phyloP scores from a whole-genome alignment of 2,329 filamentous ascomycete species.

The Cladophialophora yegresii region DNA sequence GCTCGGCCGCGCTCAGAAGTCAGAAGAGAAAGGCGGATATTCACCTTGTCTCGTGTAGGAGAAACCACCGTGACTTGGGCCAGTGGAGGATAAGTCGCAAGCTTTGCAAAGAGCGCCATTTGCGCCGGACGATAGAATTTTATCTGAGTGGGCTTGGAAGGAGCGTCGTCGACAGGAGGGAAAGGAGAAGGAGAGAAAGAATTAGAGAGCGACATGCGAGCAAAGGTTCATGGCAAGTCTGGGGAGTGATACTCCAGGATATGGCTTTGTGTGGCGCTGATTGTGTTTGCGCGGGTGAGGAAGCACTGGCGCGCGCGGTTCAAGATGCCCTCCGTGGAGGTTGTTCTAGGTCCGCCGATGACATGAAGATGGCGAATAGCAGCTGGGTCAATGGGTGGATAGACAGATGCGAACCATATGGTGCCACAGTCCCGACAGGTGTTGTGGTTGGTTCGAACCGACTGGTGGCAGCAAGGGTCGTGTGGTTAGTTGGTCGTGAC shows the following conservation, averaged over 20 bases:
- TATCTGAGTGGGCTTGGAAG: slow-evolving; percentile 38
- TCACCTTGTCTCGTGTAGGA: slow-evolving; percentile 44
- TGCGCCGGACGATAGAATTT: slow-evolving; percentile 45
- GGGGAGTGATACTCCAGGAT: slow-evolving; percentile 9
- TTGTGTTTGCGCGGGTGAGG: slow-evolving; percentile 6
- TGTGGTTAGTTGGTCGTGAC: background rate
- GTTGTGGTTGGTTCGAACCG: slow-evolving; percentile 14
- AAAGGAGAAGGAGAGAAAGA: slow-evolving; percentile 22
- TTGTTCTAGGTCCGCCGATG: slow-evolving; percentile 12
- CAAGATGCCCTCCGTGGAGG: slow-evolving; percentile 1
- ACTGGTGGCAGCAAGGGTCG: background rate
- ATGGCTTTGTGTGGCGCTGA: slow-evolving; percentile 5
- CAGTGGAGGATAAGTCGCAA: slow-evolving; percentile 69
- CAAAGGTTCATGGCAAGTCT: slow-evolving; percentile 3
- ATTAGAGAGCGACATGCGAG: slow-evolving; percentile 29
- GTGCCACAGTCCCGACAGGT: slow-evolving; percentile 9
- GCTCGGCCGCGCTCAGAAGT: background rate
- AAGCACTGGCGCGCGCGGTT: background rate
- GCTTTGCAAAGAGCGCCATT: slow-evolving; percentile 55
- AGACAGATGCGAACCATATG: slow-evolving; percentile 3
- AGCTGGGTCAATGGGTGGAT: background rate
- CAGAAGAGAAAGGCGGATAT: slow-evolving; percentile 26
- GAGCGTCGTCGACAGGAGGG: slow-evolving; percentile 12
- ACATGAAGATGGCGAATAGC: background rate
- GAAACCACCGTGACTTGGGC: slow-evolving; percentile 69